Percentiles rank a stretch among this genome's conserved stretches.
Evolutionary conservation across 805 yeast species (phyloP).

Genomic region (Monosporozyma siamensis): DNA sequence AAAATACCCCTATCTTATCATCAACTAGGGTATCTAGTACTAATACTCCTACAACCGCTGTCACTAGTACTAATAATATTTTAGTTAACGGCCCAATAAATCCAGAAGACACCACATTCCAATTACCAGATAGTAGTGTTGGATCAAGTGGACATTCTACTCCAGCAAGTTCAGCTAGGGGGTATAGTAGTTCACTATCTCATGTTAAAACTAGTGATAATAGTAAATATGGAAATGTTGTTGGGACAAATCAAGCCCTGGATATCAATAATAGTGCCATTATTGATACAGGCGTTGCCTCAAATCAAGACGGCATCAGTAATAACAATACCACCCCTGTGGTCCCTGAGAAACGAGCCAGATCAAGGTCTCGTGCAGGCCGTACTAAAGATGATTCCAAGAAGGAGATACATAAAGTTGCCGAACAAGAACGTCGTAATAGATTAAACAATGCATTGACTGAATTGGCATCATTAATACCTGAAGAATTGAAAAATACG

Average conservation of each 20-base stretch:
- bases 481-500: conserved; percentile 48
- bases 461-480: conserved; percentile 61
- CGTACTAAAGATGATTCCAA: conserved; percentile 10
- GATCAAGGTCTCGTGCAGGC: conserved; percentile 1
- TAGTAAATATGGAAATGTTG: too few species aligned
- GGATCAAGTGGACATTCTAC: not conserved
- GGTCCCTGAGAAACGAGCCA: not conserved
- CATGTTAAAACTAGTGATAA: too few species aligned
- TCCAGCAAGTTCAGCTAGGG: not conserved
- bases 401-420: conserved; percentile 61
- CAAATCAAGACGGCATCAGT: too few species aligned
- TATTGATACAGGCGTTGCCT: too few species aligned
- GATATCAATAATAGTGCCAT: too few species aligned
- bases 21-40: not conserved
- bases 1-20: not conserved
- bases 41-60: not conserved
- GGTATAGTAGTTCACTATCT: not conserved
- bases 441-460: conserved; percentile 81
- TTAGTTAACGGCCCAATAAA: too few species aligned
- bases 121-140: conserved; percentile 21
- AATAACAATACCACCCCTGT: conserved; percentile 1
- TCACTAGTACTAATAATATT: not conserved
- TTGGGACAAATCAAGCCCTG: conserved; percentile 6
- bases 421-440: conserved; percentile 93
- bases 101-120: too few species aligned